Evolutionary conservation across 768 basidiomycete species (phyloP).

Genomic region (Crepidotus variabilis): DNA sequence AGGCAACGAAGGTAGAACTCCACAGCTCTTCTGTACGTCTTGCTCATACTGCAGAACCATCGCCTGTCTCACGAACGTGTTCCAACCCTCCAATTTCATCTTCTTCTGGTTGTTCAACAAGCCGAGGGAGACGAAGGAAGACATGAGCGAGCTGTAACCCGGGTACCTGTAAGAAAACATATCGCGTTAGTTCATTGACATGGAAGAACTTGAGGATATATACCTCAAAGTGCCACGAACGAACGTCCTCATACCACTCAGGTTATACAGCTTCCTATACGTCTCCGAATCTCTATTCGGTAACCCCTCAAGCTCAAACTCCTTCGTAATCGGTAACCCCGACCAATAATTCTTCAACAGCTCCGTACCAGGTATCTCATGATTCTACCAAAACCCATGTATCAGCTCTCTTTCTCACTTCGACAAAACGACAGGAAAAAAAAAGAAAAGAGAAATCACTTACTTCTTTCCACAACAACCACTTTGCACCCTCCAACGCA

Average conservation of each 20-base stretch:
- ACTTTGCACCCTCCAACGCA: conserved; percentile 69
- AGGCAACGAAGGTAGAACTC: conserved; percentile 14
- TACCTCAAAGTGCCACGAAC: conserved; percentile 85
- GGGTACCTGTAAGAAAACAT: conserved; percentile 59
- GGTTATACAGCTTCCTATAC: conserved; percentile 64
- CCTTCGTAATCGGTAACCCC: conserved; percentile 59
- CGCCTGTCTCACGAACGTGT: conserved; percentile 25
- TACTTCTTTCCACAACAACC: conserved; percentile 55
- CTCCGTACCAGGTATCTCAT: conserved; percentile 30
- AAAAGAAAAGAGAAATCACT: conserved; percentile 12
- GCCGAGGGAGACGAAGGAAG: conserved; percentile 67
- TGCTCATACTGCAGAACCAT: conserved; percentile 19
- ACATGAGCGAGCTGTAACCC: conserved; percentile 74
- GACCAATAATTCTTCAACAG: conserved; percentile 60
- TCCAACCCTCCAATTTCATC: conserved; percentile 39
- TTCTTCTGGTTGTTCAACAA: conserved; percentile 46
- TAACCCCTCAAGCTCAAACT: conserved; percentile 73
- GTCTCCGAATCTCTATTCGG: conserved; percentile 80
- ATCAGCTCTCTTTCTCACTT: not conserved
- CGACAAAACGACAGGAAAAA: too few species aligned
- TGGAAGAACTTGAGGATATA: conserved; percentile 3
- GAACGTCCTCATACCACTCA: conserved; percentile 55
- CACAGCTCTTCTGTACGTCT: not conserved
- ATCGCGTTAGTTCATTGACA: not conserved
- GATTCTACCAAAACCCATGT: not conserved